Conservation (phyloP, 257 asterid genomes). For the Hygrophila difformis region DNA sequence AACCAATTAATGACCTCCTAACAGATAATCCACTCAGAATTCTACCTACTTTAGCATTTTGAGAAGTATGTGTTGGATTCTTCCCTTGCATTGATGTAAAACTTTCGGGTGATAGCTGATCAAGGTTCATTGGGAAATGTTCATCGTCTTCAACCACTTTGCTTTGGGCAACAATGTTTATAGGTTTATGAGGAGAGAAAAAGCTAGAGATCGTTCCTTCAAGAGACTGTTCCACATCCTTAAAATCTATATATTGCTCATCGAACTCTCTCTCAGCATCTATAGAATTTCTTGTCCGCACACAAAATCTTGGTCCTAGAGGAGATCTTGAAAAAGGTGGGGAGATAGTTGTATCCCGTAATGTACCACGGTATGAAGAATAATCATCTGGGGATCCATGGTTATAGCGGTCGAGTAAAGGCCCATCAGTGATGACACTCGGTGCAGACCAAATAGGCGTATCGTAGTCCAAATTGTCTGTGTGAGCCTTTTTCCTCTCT, state of each 20-base stretch:
- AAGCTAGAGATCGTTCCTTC: conserved; percentile 43
- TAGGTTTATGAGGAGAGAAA: conserved; percentile 29
- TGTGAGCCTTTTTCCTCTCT: conserved; percentile 60
- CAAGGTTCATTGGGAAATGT: conserved; percentile 33
- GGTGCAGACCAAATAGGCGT: conserved; percentile 28
- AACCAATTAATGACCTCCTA: conserved; percentile 81
- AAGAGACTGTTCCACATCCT: conserved; percentile 64
- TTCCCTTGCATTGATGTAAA: conserved; percentile 28
- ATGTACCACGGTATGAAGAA: conserved; percentile 22
- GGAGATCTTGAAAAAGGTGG: conserved; percentile 63
- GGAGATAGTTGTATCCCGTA: conserved; percentile 25
- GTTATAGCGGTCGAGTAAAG: conserved; percentile 29
- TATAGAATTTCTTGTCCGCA: conserved; percentile 27
- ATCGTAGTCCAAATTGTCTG: conserved; percentile 29
- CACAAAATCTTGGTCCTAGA: conserved; percentile 64
- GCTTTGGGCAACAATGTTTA: conserved; percentile 13
- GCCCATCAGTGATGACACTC: conserved; percentile 42
- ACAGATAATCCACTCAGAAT: conserved; percentile 60
- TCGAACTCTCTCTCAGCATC: conserved; percentile 30
- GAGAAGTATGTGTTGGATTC: conserved; percentile 27
- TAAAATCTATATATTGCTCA: conserved; percentile 40
- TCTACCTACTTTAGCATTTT: conserved; percentile 44
- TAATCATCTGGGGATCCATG: conserved; percentile 12
- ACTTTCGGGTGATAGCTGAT: conserved; percentile 44
- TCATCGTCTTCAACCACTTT: conserved; percentile 39